Evolutionary conservation across 495 filamentous ascomycete genomes (phyloP), one percentile per base, ranked within the genome.

Genomic region (Hypoxylon cercidicola): DNA sequence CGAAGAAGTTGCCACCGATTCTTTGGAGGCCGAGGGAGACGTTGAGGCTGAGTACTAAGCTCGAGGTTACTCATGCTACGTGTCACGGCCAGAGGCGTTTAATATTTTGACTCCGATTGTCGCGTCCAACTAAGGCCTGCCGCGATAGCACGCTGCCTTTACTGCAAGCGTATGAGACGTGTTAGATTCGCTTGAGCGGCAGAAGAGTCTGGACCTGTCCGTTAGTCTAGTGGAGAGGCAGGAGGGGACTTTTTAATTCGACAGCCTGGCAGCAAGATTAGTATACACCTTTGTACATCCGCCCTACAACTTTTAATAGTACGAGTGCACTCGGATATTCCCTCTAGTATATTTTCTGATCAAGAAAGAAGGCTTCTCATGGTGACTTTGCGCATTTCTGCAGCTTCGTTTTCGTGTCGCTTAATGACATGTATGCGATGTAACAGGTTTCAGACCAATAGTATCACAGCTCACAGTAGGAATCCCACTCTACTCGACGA

Each of bases 1-100:
- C 83, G 96, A 98, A 83, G 95, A 99, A 80, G 95, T 99, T 71
- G 95, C 93, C 66, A 93, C 93, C 74, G 95, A 99, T 80, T 97
- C 94, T 63, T 77, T 95, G 64, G 93, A 93, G 80, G 91, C 87
- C 60, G 95, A 95, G 68, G 92, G 93, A 69, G 90, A 88, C 75
- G 83, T 83, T 68, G 94, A 97, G 83, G 91, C 92, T 64, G 95
- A 99, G 86, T 99, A 99, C 88, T 99, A 97, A 79, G 75, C 18
- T 60, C 37, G 41, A 60, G 50, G 40, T 52, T 44, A 48, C 55
- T 55, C 43, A 57, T 52, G 56, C 57, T 63, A 65, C 59, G 63
- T 64, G 55, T 68, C 69, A 66, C 57, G 56, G 58, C 40, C 34
- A 64, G 40, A 51, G 58, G 53, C 60, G 43, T 66, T 59, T 66